Conservation (phyloP, 805 yeast species). For the Metschnikowia colocasiae region DNA sequence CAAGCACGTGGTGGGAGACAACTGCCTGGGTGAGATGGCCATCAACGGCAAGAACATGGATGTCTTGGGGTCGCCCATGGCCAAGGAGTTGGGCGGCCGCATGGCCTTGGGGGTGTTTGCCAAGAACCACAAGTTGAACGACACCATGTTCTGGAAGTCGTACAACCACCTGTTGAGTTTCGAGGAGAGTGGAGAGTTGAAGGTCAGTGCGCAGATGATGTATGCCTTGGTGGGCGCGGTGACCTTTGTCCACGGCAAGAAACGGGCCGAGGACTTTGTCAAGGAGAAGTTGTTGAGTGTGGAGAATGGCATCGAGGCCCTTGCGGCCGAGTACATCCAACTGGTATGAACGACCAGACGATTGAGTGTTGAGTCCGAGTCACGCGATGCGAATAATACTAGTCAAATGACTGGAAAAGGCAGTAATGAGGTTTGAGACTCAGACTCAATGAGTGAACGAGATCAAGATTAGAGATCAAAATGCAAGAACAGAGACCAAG, state of each 20-base stretch:
- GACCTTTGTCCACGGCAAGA: constrained; percentile 57
- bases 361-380: too few relatives aligned
- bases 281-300: constrained; percentile 44
- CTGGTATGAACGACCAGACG: neutral
- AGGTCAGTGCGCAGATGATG: constrained; percentile 51
- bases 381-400: too few relatives aligned
- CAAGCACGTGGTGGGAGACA: constrained; percentile 36
- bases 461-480: too few relatives aligned
- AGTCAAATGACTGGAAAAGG: too few relatives aligned
- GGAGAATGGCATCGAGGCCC: constrained; percentile 30
- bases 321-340: constrained; percentile 24
- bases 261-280: constrained; percentile 56
- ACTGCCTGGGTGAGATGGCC: constrained; percentile 29
- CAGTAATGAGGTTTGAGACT: too few relatives aligned
- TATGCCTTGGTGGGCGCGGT: constrained; percentile 69
- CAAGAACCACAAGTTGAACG: constrained; percentile 43
- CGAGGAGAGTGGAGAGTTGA: constrained; percentile 52
- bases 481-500: too few relatives aligned
- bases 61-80: constrained; percentile 53
- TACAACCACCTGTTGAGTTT: constrained; percentile 46
- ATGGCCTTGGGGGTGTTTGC: constrained; percentile 51
- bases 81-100: constrained; percentile 51
- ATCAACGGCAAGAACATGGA: constrained; percentile 53
- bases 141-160: constrained; percentile 64
- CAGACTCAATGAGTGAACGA: too few relatives aligned